A percentile compares a stretch with the other conserved stretches of the same genome.
These are phyloP conservation scores for Didymella sp. DNA, from an alignment of 2,329 filamentous ascomycete species.

Conservation along the genomic window DNA sequence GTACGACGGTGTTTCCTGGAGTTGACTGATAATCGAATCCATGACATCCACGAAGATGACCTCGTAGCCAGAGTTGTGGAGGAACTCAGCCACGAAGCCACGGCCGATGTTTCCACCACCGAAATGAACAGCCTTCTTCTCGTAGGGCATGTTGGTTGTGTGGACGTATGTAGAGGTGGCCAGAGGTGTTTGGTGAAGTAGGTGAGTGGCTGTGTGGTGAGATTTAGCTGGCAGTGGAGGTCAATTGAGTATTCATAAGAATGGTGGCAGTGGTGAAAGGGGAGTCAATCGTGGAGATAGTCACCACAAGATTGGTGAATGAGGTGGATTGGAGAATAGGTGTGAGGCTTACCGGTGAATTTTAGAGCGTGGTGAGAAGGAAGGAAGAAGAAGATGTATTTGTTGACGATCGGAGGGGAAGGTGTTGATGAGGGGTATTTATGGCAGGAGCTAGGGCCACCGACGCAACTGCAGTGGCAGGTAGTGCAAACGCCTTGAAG, in stretches of 20 bases:
- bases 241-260: slow-evolving; percentile 6
- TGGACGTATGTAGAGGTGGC: slow-evolving; percentile 11
- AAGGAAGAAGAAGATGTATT: slow-evolving; percentile 33
- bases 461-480: slow-evolving; percentile 15
- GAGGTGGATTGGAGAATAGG: neutral
- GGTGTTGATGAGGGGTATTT: slow-evolving; percentile 23
- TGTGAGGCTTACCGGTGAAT: slow-evolving; percentile 7
- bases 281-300: neutral
- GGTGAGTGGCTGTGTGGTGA: slow-evolving; percentile 4
- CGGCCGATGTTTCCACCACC: slow-evolving; percentile 62
- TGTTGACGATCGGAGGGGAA: slow-evolving; percentile 23
- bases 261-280: neutral
- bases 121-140: slow-evolving; percentile 61
- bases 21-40: slow-evolving; percentile 77
- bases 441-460: slow-evolving; percentile 30
- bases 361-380: slow-evolving; percentile 14
- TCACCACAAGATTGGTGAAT: neutral
- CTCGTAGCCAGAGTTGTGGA: slow-evolving; percentile 93
- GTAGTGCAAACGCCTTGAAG: slow-evolving; percentile 18
- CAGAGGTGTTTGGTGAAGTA: slow-evolving; percentile 6
- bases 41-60: slow-evolving; percentile 97
- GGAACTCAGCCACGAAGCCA: slow-evolving; percentile 65
- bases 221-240: slow-evolving; percentile 6
- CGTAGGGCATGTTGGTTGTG: slow-evolving; percentile 43
- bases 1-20: slow-evolving; percentile 80